Conservation (phyloP, 2,329 filamentous ascomycete genomes). For the Arachnomyces sp. region DNA sequence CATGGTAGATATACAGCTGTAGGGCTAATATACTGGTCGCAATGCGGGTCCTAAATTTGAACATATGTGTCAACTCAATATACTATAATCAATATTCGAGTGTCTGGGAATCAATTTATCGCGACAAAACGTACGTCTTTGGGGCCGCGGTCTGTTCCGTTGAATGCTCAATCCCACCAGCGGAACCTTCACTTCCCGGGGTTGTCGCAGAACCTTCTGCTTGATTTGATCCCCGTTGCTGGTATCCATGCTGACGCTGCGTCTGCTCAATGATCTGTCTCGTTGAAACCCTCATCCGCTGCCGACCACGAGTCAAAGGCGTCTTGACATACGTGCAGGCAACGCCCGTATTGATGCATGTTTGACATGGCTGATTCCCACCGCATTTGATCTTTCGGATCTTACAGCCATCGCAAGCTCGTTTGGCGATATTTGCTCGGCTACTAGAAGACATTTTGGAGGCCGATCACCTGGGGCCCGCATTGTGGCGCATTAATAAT, state of each 20-base stretch:
- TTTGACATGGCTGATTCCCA: slow-evolving; percentile 37
- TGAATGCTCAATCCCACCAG: slow-evolving; percentile 13
- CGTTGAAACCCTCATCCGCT: slow-evolving; percentile 2
- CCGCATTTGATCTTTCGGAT: slow-evolving; percentile 43
- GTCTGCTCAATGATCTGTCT: slow-evolving; percentile 4
- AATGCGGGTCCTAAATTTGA: slow-evolving; percentile 8
- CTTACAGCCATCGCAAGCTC: slow-evolving; percentile 42
- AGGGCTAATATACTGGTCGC: slow-evolving; percentile 19
- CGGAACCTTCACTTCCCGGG: slow-evolving; percentile 12
- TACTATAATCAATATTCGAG: no score
- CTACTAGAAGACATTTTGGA: no score
- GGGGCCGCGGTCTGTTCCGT: no score
- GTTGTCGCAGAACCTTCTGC: slow-evolving; percentile 1
- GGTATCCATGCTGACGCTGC: not conserved
- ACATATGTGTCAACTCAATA: no score
- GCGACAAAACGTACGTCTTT: no score
- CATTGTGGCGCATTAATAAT: slow-evolving; percentile 2
- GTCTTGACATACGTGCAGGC: slow-evolving; percentile 37
- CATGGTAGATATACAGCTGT: slow-evolving; percentile 40
- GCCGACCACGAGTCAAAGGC: slow-evolving; percentile 15
- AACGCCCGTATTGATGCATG: slow-evolving; percentile 39
- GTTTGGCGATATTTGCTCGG: no score
- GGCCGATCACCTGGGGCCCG: no score
- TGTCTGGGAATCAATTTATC: no score
- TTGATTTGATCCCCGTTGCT: no score